phyloP scores from a whole-genome alignment of 306 rosid species.

The Carpinus viminea region DNA sequence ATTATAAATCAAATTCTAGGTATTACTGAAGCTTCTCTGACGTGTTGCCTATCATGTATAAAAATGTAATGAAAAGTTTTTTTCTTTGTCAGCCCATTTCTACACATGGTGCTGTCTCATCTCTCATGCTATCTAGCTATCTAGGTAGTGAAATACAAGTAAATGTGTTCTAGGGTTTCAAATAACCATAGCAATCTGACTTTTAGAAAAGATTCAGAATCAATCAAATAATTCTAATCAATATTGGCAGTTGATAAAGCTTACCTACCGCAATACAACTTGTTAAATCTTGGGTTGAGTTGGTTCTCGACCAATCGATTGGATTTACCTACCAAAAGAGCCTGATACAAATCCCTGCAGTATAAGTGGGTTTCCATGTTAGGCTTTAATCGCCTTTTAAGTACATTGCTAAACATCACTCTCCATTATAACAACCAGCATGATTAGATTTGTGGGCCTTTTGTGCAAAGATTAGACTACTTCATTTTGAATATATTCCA shows the following conservation, averaged over 20 bases:
- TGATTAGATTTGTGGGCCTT: constrained; percentile 88
- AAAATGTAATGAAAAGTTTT: too few relatives aligned
- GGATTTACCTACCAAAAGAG: constrained; percentile 29
- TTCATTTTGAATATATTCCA: not conserved
- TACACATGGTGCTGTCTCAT: not conserved
- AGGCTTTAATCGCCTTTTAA: constrained; percentile 50
- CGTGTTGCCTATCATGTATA: too few relatives aligned
- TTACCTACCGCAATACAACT: not conserved
- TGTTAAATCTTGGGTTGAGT: not conserved
- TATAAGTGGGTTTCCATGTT: constrained; percentile 41
- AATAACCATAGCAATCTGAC: not conserved
- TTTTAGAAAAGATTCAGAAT: not conserved
- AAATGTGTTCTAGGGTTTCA: constrained; percentile 8
- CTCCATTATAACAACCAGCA: constrained; percentile 86
- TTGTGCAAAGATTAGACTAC: not conserved
- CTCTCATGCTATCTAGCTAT: not conserved
- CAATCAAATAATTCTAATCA: not conserved
- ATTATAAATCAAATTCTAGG: too few relatives aligned
- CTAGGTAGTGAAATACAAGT: not conserved
- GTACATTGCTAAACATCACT: constrained; percentile 41
- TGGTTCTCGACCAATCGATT: constrained; percentile 25
- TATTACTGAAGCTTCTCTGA: too few relatives aligned
- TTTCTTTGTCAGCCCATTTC: not conserved
- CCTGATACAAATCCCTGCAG: constrained; percentile 31
- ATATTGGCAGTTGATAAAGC: not conserved